Evolutionary conservation across 495 filamentous ascomycete species (phyloP).

Genomic region (Penicillium tannophilum): DNA sequence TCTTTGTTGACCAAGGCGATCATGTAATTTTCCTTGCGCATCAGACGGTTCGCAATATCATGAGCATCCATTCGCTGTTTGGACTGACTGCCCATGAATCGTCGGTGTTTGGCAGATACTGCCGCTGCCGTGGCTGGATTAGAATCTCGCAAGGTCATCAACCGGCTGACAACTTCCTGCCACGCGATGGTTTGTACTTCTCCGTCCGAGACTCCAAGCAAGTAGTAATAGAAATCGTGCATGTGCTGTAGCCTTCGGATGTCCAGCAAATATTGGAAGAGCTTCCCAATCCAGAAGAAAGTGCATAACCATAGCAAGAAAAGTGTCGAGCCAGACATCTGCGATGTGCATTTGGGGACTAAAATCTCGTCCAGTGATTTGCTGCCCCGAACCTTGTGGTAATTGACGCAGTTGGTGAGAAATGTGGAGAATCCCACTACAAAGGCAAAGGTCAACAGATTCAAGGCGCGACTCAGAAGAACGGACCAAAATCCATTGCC

Average conservation of each 20-base stretch:
- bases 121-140: conserved; percentile 81
- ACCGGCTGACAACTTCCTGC: conserved; percentile 87
- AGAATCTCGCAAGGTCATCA: conserved; percentile 84
- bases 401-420: conserved; percentile 86
- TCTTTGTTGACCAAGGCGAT: conserved; percentile 98
- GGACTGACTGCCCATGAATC: conserved; percentile 78
- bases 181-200: conserved; percentile 97
- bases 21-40: conserved; percentile 95
- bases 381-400: conserved; percentile 70
- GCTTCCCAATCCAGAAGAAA: conserved; percentile 83
- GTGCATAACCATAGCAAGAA: conserved; percentile 81
- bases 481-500: conserved; percentile 92
- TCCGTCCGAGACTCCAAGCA: conserved; percentile 82
- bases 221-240: conserved; percentile 85
- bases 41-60: conserved; percentile 94
- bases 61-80: conserved; percentile 96
- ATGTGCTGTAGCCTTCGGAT: conserved; percentile 73
- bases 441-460: conserved; percentile 78
- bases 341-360: conserved; percentile 78
- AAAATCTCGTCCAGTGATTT: conserved; percentile 75
- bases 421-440: conserved; percentile 84
- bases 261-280: conserved; percentile 74
- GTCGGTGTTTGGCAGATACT: conserved; percentile 60
- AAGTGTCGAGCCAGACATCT: conserved; percentile 81
- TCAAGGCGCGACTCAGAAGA: conserved; percentile 65